Evolutionary conservation across 1,284 basidiomycete species (phyloP), one percentile per base, ranked within the genome.

Genomic region (Ganoderma resinaceum): DNA sequence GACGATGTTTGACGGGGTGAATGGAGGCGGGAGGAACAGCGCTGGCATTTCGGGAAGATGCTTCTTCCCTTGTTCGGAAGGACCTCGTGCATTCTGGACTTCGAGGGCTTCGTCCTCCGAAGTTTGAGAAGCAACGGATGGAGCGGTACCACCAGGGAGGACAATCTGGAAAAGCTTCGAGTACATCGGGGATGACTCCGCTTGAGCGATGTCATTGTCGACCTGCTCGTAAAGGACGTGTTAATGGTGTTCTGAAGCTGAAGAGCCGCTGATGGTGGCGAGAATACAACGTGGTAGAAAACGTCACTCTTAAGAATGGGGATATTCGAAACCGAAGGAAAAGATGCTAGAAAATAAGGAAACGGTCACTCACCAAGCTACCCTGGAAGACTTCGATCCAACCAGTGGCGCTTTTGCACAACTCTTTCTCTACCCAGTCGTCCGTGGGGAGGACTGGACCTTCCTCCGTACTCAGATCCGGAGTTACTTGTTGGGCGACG

Each of bases 361-460:
- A 70, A 58, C 68, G 63, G 53, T 65, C 67, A 86, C 92, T 85
- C 79, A 95, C 93, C 79, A 92, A 75, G 75, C 88, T 90, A 62
- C 84, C 83, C 63, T 84, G 84, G 74, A 89, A 84, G 8, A 94
- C 85, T 72, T 94, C 89, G 65, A 95, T 85, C 90, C 91, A 93
- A 3, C 93, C 92, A 63, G 80, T 87, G 35, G 84, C 79, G 71
- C 89, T 91, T 79, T 87, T 87, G 78, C 94, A 82, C 55, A 89
- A 80, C 75, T 93, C 90, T 64, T 86, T 84, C 79, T 94, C 92
- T 20, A 87, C 87, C 90, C 91, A 93, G 59, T 92, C 91, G 65
- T 90, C 88, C 2, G 87, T 87, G 12, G 91, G 91, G 53, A 93
- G 79, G 8, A 93, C 79, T 2, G 89, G 87, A 7, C 91, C 89